Base-by-base conservation (phyloP, 192 early-diverging fungal genomes). In the Coemansia sp. region DNA sequence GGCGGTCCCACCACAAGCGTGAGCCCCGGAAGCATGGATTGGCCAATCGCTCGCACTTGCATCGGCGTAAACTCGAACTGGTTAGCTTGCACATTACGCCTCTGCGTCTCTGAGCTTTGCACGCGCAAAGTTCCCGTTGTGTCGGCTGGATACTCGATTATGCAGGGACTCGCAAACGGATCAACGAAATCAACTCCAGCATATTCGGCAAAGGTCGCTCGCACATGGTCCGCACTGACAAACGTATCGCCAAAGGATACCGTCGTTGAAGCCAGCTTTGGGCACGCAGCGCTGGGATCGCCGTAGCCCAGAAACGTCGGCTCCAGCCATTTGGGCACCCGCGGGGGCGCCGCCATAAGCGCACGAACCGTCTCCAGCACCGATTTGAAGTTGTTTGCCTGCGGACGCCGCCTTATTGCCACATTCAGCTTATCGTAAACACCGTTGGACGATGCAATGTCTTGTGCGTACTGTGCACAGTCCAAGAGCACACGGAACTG, bases 1-100 rank as follows among this genome's bases (percentile, higher is more conserved):
- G 98, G 98, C 57, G 98, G 96, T 26, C 98, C 98, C 24, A 97
- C 95, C 4, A 98, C 82, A 76, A 99, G 70, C 4, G 95, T 94
- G 27, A 99, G 78, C 1, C 98, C 98, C 5, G 85, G 89, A 18
- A 87, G 90, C 26, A 83, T 82, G 50, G 94, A 95, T n/a, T 94
- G 84, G 45, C 82, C 82, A 68, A 99, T 96, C 0, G 96, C 93
- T 41, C 88, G 86, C 12, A 88, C 90, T 85, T 97, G 89, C 16
- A 86, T 81, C 0, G 91, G 83, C 4, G 97, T 98, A 68, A 97
- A 98, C 50, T 74, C 72, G n/a, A 98, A 76, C 6, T 73, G 53
- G 72, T 97, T 97, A 24, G 66, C 71, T 35, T 84, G 87, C 45
- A 82, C 87, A n/a, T 77, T 68, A 56, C 88, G 83, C 70, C 52